phyloP scores from a whole-genome alignment of 2,329 filamentous ascomycete genomes.

The Sporothrix brunneoviolacea region DNA sequence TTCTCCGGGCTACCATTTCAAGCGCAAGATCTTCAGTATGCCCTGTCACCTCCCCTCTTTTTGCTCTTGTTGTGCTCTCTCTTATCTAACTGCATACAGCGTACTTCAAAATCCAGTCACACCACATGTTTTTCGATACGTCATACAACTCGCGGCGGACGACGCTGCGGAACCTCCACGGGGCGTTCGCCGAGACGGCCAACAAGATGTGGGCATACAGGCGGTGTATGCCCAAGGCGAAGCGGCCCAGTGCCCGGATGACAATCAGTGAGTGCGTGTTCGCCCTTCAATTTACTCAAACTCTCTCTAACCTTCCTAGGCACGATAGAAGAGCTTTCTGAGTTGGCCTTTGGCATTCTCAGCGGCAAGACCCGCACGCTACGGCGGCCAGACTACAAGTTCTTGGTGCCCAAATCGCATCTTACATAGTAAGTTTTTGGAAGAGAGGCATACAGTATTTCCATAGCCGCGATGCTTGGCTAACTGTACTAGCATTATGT shows the following conservation, averaged over 20 bases:
- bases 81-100: constrained; percentile 24
- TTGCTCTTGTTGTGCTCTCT: not conserved
- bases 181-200: constrained; percentile 70
- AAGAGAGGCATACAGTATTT: no score
- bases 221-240: constrained; percentile 48
- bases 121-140: constrained; percentile 77
- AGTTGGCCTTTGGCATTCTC: constrained; percentile 58
- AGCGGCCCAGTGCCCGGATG: constrained; percentile 52
- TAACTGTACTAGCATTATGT: constrained; percentile 50
- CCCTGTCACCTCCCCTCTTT: constrained; percentile 2
- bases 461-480: no score
- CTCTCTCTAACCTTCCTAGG: constrained; percentile 30
- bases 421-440: constrained; percentile 56
- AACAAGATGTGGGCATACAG: constrained; percentile 64
- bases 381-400: constrained; percentile 47
- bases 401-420: constrained; percentile 54
- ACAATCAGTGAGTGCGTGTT: constrained; percentile 50
- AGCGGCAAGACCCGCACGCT: constrained; percentile 44
- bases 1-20: constrained; percentile 68
- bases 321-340: constrained; percentile 59
- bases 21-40: constrained; percentile 68
- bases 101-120: constrained; percentile 76
- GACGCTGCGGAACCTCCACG: constrained; percentile 67
- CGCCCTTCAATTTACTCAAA: no score
- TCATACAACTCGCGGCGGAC: constrained; percentile 63